These are phyloP conservation scores for Cladosporium oxysporum DNA, from an alignment of 2,329 filamentous ascomycete species.

Conservation along the genomic window DNA sequence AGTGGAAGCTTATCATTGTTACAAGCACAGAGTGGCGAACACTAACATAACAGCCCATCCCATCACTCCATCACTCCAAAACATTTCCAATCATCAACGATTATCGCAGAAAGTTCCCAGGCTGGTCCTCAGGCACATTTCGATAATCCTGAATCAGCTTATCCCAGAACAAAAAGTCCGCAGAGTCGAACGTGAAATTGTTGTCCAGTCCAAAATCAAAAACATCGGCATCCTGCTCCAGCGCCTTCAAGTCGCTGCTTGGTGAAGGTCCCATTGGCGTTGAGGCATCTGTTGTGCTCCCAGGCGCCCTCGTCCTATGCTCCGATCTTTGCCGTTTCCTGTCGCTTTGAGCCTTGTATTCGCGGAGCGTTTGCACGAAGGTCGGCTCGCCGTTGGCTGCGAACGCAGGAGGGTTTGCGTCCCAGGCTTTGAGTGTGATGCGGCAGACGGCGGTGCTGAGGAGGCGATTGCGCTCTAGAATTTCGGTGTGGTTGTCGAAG, in stretches of 20 bases:
- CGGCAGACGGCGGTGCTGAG: slow-evolving; percentile 47
- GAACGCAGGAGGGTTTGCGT: slow-evolving; percentile 28
- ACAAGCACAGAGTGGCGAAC: neutral
- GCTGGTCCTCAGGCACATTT: slow-evolving; percentile 6
- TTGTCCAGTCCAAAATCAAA: slow-evolving; percentile 12
- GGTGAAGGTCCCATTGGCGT: slow-evolving; percentile 7
- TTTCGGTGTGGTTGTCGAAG: slow-evolving; percentile 46
- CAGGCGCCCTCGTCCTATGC: neutral
- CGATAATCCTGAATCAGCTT: slow-evolving; percentile 26
- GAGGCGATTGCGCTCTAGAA: slow-evolving; percentile 40
- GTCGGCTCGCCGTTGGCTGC: slow-evolving; percentile 20
- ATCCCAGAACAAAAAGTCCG: slow-evolving; percentile 31
- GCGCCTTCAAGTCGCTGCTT: neutral
- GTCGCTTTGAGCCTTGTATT: neutral
- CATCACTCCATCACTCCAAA: neutral
- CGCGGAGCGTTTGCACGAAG: slow-evolving; percentile 23
- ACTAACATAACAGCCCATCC: neutral
- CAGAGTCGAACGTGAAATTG: slow-evolving; percentile 24
- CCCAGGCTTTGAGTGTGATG: slow-evolving; percentile 49
- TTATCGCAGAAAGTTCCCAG: neutral
- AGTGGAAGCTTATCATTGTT: neutral
- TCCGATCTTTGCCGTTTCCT: neutral
- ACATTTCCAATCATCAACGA: neutral
- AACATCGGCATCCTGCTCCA: slow-evolving; percentile 1
- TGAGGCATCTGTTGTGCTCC: neutral